phyloP scores from a whole-genome alignment of 805 yeast species.

The Metschnikowia picachoensis region DNA sequence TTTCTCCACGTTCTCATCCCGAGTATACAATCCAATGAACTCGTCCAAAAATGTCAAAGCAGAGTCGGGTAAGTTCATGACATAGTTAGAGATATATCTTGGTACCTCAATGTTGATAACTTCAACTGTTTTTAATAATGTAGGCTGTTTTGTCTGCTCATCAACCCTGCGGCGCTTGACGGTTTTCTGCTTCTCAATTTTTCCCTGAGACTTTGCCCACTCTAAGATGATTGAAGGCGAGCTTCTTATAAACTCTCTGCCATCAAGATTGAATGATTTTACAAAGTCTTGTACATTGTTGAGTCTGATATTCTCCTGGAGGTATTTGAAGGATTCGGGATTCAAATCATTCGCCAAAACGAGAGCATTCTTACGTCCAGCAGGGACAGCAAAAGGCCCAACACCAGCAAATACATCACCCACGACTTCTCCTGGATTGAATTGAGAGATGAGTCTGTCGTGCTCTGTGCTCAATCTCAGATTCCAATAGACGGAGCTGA shows the following conservation, averaged over 20 bases:
- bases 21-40: constrained; percentile 65
- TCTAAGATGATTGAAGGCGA: constrained; percentile 52
- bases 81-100: constrained; percentile 60
- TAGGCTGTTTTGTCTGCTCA: constrained; percentile 28
- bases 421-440: constrained; percentile 66
- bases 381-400: constrained; percentile 97
- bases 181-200: constrained; percentile 33
- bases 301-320: constrained; percentile 55
- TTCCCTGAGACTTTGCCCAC: constrained; percentile 36
- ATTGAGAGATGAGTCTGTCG: constrained; percentile 64
- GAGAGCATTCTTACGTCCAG: constrained; percentile 75
- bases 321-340: constrained; percentile 75
- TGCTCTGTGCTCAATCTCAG: constrained; percentile 93
- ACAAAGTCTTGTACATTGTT: constrained; percentile 66
- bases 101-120: constrained; percentile 43
- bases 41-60: constrained; percentile 81
- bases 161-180: constrained; percentile 36
- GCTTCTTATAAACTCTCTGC: constrained; percentile 68
- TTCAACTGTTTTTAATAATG: constrained; percentile 17
- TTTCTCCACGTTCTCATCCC: constrained; percentile 33
- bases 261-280: constrained; percentile 68
- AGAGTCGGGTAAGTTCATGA: constrained; percentile 94
- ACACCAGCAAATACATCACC: constrained; percentile 98
- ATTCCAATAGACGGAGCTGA: constrained; percentile 95
- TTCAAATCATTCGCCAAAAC: constrained; percentile 92